Base-by-base conservation (phyloP, 1,139 yeast species). In the Yamadazyma blattariae region DNA sequence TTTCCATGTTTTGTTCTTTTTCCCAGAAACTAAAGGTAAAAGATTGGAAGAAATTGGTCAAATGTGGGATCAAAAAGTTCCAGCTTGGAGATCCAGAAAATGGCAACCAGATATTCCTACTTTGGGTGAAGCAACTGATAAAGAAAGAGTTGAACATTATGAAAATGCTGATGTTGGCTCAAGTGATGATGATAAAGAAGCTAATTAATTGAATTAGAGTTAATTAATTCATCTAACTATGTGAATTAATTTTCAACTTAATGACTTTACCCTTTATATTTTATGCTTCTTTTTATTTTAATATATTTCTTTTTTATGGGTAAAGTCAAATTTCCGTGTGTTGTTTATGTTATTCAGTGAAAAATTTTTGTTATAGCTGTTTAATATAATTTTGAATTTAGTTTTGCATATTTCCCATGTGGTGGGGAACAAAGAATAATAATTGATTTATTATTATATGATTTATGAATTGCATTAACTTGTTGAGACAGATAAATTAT, bases 1-100 rank as follows among this genome's bases (percentile, higher is more conserved):
- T 67, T 36, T 77, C 37, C 83, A 77, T 48, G 82, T 82, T 37
- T 81, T 61, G 67, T 74, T 84, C 68, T 82, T 74, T 60, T 79
- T 76, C 77, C 71, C 81, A 44, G 78, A 76, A 57, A 79, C 86
- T 22, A 75, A 67, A 52, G 81, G 82, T 38, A 74, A 71, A 59
- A 67, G 83, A 41, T 68, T 79, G 66, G 85, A 79, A 61, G 82
- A 78, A 58, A 67, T 78, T 42, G 81, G 73, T 19, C 73, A 75
- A 65, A 65, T 79, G 66, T 79, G 82, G 77, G 71, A 59, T 17
- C 72, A 74, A 43, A 53, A 63, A 21, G 55, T 79, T 40, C 83
- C 83, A 41, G 83, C 85, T 26, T 79, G 85, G 84, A 69, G 61
- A 50, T 56, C 81, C 17, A 49, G 56, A 30, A 45, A 51, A 29